Base-by-base conservation (phyloP, 1,284 basidiomycete genomes). In the Dichomitus squalens region DNA sequence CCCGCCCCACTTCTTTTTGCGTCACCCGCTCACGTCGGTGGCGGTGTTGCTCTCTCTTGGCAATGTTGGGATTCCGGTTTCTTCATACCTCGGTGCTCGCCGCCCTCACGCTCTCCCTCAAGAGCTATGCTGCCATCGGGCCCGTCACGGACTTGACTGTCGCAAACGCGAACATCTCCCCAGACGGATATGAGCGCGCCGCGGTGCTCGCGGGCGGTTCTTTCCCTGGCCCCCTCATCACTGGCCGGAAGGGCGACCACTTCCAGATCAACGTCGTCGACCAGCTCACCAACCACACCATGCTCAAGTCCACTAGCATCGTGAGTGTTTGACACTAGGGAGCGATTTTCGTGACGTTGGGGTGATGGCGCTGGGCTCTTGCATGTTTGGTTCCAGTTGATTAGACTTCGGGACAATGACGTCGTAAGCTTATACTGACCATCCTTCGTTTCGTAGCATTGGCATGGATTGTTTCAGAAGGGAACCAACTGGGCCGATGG, bases 231-330 rank as follows among this genome's bases (percentile, higher is more conserved):
- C 67, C 68, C 25, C 52, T 70, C 16, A 71, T 71, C 43, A 44
- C n/a, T 5, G 69, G 58, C 12, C 23, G 48, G 18, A 70, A 68
- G 69, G 69, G 68, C 16, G 61, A 63, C 48, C 14, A 43, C 8
- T 70, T 72, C 55, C 53, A 67, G 61, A 64, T 76, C 56, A 76
- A 75, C 49, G 75, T 76, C 39, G 57, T 68, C 16, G 67, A 76
- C 59, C 40, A 67, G 33, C 64, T 76, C 23, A 71, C 67, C 0
- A 72, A 76, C 57, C 63, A 66, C 20, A 66, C 62, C 8, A 74
- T 76, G 73, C 63, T 69, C 7, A 67, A 71, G 55, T 64, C 67
- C 12, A 75, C 74, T 20, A 69, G 72, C 21, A 72, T 77, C 40
- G 74, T 73, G 34, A 60, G 72, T 46, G 1, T 25, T 8, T 12